Conservation (phyloP, 352 stramenopile genomes). For the Phytophthora colocasiae region DNA sequence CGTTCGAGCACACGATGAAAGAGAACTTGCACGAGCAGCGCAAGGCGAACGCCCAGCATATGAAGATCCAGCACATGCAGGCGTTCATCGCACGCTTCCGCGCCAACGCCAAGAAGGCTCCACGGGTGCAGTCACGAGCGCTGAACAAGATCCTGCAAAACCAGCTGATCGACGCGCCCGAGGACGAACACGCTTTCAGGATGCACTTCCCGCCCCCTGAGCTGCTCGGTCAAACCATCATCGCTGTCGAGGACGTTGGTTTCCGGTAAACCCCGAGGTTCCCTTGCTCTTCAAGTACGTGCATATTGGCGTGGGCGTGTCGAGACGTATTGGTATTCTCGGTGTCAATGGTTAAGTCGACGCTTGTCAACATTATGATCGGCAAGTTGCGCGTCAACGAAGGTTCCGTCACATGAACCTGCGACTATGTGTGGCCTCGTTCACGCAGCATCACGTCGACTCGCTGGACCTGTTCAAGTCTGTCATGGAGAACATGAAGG, state of each 20-base stretch:
- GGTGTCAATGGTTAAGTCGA: slow-evolving; percentile 96
- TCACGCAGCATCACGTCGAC: slow-evolving; percentile 97
- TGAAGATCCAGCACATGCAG: slow-evolving; percentile 96
- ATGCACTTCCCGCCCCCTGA: slow-evolving; percentile 96
- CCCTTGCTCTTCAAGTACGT: slow-evolving; percentile 87
- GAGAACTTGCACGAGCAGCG: slow-evolving; percentile 95
- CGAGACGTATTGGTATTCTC: slow-evolving; percentile 94
- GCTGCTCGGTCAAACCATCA: slow-evolving; percentile 94
- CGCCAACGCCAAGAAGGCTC: slow-evolving; percentile 95
- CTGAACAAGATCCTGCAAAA: slow-evolving; percentile 88
- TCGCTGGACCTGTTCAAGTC: slow-evolving; percentile 94
- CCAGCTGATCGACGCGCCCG: slow-evolving; percentile 92
- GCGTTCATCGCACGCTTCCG: slow-evolving; percentile 98
- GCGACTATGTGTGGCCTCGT: slow-evolving; percentile 94
- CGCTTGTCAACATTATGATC: slow-evolving; percentile 97
- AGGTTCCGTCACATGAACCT: slow-evolving; percentile 92
- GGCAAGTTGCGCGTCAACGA: slow-evolving; percentile 90
- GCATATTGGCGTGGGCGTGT: slow-evolving; percentile 97
- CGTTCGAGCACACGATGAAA: slow-evolving; percentile 94
- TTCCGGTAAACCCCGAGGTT: slow-evolving; percentile 75
- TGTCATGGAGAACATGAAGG: slow-evolving; percentile 91
- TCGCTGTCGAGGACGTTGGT: slow-evolving; percentile 91
- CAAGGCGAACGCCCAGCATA: slow-evolving; percentile 87
- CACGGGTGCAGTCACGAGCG: slow-evolving; percentile 95
- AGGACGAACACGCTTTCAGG: slow-evolving; percentile 93